Base-by-base conservation (phyloP, 805 yeast species). In the Metschnikowia vanudenii region DNA sequence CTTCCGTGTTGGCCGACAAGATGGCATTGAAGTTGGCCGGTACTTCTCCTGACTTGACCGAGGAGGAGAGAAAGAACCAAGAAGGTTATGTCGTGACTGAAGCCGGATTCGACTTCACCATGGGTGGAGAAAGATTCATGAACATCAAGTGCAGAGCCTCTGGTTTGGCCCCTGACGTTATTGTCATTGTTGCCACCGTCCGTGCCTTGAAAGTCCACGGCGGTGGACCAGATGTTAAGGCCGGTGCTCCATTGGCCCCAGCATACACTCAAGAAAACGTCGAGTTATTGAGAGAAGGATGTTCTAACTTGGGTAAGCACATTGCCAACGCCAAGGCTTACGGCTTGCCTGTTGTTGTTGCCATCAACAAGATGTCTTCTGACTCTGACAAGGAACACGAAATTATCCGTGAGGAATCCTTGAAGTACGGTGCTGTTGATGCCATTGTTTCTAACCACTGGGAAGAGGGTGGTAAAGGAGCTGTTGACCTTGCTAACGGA, bases 51-150 rank as follows among this genome's bases (percentile, higher is more conserved):
- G 71, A 67, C 44, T 65, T 72, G 53, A 51, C 71, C 19, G 67
- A 67, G 16, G 71, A 70, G 39, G 73, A 68, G 53, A 70, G 73
- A 59, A 58, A 69, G 41, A 74, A 74, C 45, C 78, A 77, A 59
- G 78, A 77, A 55, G 94, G 95, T 51, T 86, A 79, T 57, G 95
- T 86, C 51, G 85, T 86, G 44, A 86, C 95, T 39, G 95, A 86
- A 67, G 95, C 95, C 16, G 95, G 95, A 52, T 86, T 86, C 69
- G 95, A 86, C 67, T 86, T 86, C 75, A 86, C 94, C 42, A 86
- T 86, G 95, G 95, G 95, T 63, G 95, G 95, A 65, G 95, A 86
- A 72, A 75, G 95, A 69, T 86, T 86, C 67, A 74, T 84, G 65
- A 85, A 86, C 68, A 86, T 86, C 70, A 86, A 86, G 67, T 84